A percentile compares a stretch with the other conserved stretches of the same genome.
Conservation (phyloP, 306 rosid species). For the Myrica gale region DNA sequence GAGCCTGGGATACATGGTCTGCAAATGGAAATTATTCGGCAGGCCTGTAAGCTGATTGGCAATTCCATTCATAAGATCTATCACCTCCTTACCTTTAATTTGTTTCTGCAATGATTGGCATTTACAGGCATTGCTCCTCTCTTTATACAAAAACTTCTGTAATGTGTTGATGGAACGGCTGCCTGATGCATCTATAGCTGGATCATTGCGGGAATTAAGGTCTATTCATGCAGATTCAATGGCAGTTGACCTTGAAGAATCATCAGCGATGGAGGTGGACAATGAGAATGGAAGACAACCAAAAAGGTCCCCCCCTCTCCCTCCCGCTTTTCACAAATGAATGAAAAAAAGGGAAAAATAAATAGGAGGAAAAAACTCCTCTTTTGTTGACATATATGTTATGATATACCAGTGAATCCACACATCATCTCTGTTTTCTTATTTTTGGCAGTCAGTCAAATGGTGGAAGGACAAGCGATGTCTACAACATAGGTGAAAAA, state of each 20-base stretch:
- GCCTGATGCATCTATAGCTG: slow-evolving; percentile 60
- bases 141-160: slow-evolving; percentile 72
- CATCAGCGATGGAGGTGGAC: slow-evolving; percentile 81
- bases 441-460: slow-evolving; percentile 62
- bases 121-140: slow-evolving; percentile 70
- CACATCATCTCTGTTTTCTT: slow-evolving; percentile 13
- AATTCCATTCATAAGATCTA: slow-evolving; percentile 14
- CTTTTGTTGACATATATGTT: neutral
- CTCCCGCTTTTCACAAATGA: neutral
- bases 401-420: slow-evolving; percentile 9
- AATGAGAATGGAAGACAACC: slow-evolving; percentile 57
- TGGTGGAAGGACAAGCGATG: slow-evolving; percentile 50
- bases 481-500: slow-evolving; percentile 76
- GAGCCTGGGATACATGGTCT: neutral
- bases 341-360: neutral
- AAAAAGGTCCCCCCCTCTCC: slow-evolving; percentile 52
- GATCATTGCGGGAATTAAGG: slow-evolving; percentile 64
- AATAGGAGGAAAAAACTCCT: neutral
- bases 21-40: neutral
- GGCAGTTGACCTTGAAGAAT: slow-evolving; percentile 75
- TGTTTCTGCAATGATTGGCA: slow-evolving; percentile 27
- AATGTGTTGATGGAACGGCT: slow-evolving; percentile 73
- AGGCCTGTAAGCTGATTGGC: neutral
- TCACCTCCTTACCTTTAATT: slow-evolving; percentile 22
- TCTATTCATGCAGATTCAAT: slow-evolving; percentile 52